Evolutionary conservation across 805 yeast species (phyloP).

Genomic region (Lipomyces sp.): DNA sequence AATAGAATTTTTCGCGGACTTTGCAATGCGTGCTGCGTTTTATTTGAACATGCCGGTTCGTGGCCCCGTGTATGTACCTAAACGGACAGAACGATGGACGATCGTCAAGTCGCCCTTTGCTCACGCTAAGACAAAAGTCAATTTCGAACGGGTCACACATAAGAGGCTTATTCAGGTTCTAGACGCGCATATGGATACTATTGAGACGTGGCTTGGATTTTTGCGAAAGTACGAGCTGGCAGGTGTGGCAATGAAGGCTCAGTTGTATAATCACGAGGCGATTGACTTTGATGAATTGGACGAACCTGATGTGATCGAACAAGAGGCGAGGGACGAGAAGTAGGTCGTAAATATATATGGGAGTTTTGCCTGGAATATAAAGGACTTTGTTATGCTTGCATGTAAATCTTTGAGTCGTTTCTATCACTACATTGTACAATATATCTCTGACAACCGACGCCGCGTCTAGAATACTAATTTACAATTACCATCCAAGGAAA

Average conservation of each 20-base stretch:
- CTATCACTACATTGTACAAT: not conserved
- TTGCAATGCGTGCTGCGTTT: conserved; percentile 86
- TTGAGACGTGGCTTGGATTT: conserved; percentile 80
- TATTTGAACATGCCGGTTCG: conserved; percentile 86
- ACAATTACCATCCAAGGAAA: not conserved
- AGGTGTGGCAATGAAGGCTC: conserved; percentile 84
- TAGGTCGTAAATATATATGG: not conserved
- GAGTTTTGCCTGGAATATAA: conserved; percentile 4
- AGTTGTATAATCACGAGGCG: conserved; percentile 51
- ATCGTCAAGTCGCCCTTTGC: conserved; percentile 92
- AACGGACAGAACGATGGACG: conserved; percentile 86
- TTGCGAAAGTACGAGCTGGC: conserved; percentile 75
- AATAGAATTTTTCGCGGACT: conserved; percentile 77
- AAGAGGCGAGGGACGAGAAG: not conserved
- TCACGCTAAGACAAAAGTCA: conserved; percentile 91
- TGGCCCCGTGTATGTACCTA: conserved; percentile 70
- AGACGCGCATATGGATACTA: conserved; percentile 83
- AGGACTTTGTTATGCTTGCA: not conserved
- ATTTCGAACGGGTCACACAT: conserved; percentile 86
- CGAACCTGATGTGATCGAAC: conserved; percentile 7
- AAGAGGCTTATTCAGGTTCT: conserved; percentile 73
- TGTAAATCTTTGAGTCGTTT: not conserved
- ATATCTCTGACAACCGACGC: not conserved
- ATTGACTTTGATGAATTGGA: conserved; percentile 14
- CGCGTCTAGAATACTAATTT: not conserved